Percentiles rank a stretch among this genome's conserved stretches.
Evolutionary conservation across 108 stramenopile species (phyloP).

Genomic region (Nannochloropsis salina): DNA sequence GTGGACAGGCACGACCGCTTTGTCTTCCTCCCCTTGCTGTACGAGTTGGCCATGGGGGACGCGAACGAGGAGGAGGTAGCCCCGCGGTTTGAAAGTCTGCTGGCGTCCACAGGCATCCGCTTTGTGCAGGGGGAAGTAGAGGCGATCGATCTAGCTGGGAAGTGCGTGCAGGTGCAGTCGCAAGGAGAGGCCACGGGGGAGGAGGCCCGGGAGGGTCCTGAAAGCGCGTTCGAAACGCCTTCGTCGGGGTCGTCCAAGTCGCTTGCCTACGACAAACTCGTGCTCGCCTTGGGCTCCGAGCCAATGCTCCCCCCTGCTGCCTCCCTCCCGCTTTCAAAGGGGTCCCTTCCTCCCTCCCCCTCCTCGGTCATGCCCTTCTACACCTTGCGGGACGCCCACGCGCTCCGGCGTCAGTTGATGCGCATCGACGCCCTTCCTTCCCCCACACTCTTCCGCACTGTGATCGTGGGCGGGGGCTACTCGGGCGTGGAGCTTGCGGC

Average conservation of each 20-base stretch:
- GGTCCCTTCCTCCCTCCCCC: constrained; percentile 51
- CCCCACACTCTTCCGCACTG: constrained; percentile 40
- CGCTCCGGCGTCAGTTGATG: constrained; percentile 56
- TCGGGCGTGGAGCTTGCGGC: constrained; percentile 70
- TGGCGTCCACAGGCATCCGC: constrained; percentile 38
- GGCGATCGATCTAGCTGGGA: constrained; percentile 35
- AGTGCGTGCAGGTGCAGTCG: constrained; percentile 32
- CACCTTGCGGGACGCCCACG: constrained; percentile 62
- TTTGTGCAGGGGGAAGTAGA: constrained; percentile 44
- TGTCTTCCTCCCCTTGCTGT: constrained; percentile 75
- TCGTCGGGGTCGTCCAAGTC: not conserved
- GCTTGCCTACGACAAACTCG: constrained; percentile 62
- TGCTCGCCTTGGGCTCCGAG: constrained; percentile 64
- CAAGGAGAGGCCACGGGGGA: constrained; percentile 36
- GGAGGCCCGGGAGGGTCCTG: not conserved
- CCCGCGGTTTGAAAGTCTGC: constrained; percentile 40
- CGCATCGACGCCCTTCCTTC: constrained; percentile 23
- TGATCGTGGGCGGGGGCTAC: constrained; percentile 72
- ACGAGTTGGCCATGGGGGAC: constrained; percentile 62
- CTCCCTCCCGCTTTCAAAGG: not conserved
- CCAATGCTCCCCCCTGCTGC: constrained; percentile 26
- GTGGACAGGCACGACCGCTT: constrained; percentile 72
- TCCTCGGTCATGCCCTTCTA: constrained; percentile 73
- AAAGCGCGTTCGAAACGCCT: not conserved
- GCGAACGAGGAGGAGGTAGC: constrained; percentile 49